phyloP scores from a whole-genome alignment of 352 stramenopile species.

The Globisporangium uncinulatum region DNA sequence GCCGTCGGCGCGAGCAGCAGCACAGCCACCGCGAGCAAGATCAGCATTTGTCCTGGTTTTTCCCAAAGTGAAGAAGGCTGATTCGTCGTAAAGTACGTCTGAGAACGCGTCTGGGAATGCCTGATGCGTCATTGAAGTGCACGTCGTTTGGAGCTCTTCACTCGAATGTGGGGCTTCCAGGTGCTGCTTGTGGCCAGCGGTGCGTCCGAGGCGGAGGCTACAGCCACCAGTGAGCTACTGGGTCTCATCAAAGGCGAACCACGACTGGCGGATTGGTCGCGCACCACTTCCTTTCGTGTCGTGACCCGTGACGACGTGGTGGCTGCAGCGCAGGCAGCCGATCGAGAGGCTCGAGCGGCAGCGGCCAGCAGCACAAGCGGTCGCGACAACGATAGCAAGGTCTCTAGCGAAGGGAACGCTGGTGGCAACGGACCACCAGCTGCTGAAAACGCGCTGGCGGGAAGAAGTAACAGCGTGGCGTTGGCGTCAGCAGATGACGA shows the following conservation, averaged over 20 bases:
- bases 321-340: slow-evolving; percentile 14
- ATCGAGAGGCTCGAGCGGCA: slow-evolving; percentile 9
- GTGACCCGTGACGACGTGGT: slow-evolving; percentile 35
- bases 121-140: no score
- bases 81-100: no score
- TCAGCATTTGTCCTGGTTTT: not conserved
- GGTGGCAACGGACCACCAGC: not conserved
- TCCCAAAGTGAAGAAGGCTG: slow-evolving; percentile 1
- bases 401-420: not conserved
- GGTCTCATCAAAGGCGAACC: slow-evolving; percentile 16
- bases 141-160: no score
- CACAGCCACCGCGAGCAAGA: not conserved
- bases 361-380: not conserved
- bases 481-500: not conserved
- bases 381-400: not conserved
- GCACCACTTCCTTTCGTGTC: slow-evolving; percentile 36
- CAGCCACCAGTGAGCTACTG: slow-evolving; percentile 25
- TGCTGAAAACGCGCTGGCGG: not conserved
- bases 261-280: slow-evolving; percentile 20
- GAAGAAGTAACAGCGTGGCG: not conserved
- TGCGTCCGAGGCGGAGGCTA: slow-evolving; percentile 23
- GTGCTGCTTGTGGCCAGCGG: slow-evolving; percentile 38
- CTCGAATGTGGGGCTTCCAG: slow-evolving; percentile 40
- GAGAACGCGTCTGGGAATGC: no score
- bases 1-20: not conserved